These are phyloP conservation scores for Dictyostelium citrinum DNA, from an alignment of 78 protist species.

Conservation along the genomic window DNA sequence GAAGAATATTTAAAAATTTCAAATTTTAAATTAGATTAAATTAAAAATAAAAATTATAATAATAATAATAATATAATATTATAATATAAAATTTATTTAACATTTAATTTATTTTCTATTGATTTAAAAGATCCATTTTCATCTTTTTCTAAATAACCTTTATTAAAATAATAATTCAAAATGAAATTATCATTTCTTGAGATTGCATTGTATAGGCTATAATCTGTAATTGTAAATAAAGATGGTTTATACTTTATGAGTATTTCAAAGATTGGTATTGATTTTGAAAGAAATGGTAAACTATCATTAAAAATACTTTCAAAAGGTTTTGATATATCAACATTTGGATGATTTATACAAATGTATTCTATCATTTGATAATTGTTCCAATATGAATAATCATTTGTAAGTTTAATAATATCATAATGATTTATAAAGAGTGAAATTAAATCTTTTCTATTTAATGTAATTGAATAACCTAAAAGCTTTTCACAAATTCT, in stretches of 20 bases:
- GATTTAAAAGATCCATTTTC: background rate
- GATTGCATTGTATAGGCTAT: background rate
- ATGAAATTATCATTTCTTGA: background rate
- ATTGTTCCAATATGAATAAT: background rate
- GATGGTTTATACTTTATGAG: background rate
- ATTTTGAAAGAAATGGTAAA: background rate
- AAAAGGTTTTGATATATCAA: background rate
- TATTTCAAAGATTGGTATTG: background rate
- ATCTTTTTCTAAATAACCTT: background rate
- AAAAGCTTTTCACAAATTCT: too few species aligned
- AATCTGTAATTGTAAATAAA: background rate
- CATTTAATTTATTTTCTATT: too few species aligned
- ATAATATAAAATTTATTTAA: background rate
- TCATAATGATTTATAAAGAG: background rate
- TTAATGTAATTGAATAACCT: background rate
- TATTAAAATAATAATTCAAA: too few species aligned
- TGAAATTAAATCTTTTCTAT: background rate
- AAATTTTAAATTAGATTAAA: background rate
- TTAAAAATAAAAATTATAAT: background rate
- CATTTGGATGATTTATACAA: background rate
- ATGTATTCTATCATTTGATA: background rate
- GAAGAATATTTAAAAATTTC: background rate
- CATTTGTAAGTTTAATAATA: too few species aligned
- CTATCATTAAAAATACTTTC: too few species aligned
- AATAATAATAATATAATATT: background rate